These are phyloP conservation scores for Magnolia officinalis DNA, from an alignment of 164 flowering plant species.

Conservation along the genomic window DNA sequence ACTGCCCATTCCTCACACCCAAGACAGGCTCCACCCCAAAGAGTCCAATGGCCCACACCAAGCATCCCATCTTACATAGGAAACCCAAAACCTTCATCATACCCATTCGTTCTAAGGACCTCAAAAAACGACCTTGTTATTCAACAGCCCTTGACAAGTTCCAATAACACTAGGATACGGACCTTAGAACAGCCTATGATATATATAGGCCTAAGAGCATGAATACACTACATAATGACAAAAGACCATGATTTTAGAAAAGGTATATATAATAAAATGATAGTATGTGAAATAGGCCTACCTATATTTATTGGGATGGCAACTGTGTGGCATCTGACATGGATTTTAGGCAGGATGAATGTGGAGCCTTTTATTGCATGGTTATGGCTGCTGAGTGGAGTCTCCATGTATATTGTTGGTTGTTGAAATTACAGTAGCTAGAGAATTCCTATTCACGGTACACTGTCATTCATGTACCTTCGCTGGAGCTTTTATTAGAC, in stretches of 20 bases:
- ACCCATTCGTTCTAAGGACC: neutral
- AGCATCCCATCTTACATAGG: conserved; percentile 6
- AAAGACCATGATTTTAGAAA: conserved; percentile 5
- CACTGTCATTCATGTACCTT: neutral
- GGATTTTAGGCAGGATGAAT: conserved; percentile 24
- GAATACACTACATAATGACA: neutral
- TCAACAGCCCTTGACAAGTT: neutral
- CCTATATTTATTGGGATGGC: conserved; percentile 22
- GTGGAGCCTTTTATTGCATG: conserved; percentile 16
- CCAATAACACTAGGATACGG: conserved; percentile 1
- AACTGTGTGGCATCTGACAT: conserved; percentile 36
- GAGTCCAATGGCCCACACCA: conserved; percentile 20
- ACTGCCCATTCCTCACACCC: conserved; percentile 19
- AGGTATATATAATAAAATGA: neutral
- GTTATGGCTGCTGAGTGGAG: conserved; percentile 31
- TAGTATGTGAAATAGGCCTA: conserved; percentile 16
- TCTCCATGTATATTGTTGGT: conserved; percentile 34
- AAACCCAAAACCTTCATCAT: conserved; percentile 8
- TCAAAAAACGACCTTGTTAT: neutral
- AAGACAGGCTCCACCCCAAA: conserved; percentile 24
- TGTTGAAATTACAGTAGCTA: conserved; percentile 27
- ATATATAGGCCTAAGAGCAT: conserved; percentile 18
- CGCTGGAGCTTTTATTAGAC: too few relatives aligned
- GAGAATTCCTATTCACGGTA: neutral
- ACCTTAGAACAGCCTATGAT: conserved; percentile 13